A percentile compares a stretch with the other conserved stretches of the same genome.
Evolutionary conservation across 495 filamentous ascomycete genomes (phyloP).

Genomic region (Penicillium daleae): DNA sequence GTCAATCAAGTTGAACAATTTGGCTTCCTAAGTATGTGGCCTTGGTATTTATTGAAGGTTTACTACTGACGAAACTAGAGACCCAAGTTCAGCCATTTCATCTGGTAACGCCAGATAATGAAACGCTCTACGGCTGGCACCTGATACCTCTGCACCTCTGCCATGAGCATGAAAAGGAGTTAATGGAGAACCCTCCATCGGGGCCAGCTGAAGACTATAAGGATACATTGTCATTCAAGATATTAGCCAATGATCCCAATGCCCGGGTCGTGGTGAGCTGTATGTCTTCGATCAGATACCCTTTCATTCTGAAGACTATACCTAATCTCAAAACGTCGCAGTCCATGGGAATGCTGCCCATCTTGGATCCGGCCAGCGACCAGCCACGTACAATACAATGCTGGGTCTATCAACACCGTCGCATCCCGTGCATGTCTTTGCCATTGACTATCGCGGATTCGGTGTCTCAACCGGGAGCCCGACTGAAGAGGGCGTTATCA

Average conservation of each 20-base stretch:
- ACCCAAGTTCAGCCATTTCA: slow-evolving; percentile 65
- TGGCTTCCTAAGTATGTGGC: slow-evolving; percentile 74
- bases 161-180: slow-evolving; percentile 48
- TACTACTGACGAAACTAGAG: slow-evolving; percentile 36
- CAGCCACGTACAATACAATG: slow-evolving; percentile 45
- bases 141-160: slow-evolving; percentile 60
- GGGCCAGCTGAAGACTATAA: slow-evolving; percentile 48
- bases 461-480: slow-evolving; percentile 79
- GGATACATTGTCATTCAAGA: slow-evolving; percentile 51
- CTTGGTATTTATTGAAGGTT: too few species aligned
- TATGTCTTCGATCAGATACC: slow-evolving; percentile 21
- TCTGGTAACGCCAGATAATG: slow-evolving; percentile 59
- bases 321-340: slow-evolving; percentile 15
- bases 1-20: slow-evolving; percentile 73
- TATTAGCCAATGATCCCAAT: slow-evolving; percentile 59
- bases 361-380: slow-evolving; percentile 48
- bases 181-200: slow-evolving; percentile 47
- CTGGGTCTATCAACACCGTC: slow-evolving; percentile 49
- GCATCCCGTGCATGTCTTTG: slow-evolving; percentile 65
- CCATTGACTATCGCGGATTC: slow-evolving; percentile 90
- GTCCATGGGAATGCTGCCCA: slow-evolving; percentile 56
- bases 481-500: slow-evolving; percentile 79
- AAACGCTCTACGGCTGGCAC: slow-evolving; percentile 64
- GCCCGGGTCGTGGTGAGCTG: slow-evolving; percentile 61
- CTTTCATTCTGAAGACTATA: background rate